Evolutionary conservation across 2,329 filamentous ascomycete species (phyloP), one percentile per base, ranked within the genome.

Genomic region (Furcasterigmium furcatum): DNA sequence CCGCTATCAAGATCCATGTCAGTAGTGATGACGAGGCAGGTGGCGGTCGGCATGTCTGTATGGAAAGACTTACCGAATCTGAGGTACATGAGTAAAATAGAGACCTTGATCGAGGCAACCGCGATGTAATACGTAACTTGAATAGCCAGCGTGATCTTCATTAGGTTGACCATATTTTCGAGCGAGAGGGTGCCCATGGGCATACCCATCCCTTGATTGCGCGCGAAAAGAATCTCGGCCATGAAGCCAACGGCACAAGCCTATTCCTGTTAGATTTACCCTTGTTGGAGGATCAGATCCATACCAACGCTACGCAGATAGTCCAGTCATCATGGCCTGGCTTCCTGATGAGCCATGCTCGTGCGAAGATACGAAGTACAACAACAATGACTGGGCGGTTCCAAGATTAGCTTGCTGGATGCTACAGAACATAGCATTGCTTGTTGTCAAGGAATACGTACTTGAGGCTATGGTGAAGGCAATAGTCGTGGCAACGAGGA

Each of bases 31-130:
- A n/a, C n/a, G n/a, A n/a, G 43, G 22, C 4, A 20, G 3, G n/a
- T 21, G 12, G 10, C 9, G 9, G 16, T 4, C 5, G n/a, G 27
- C 4, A 20, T 40, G 7, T 5, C n/a, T n/a, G n/a, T n/a, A 9
- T 16, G 9, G 10, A 13, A 9, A 9, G 5, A 55, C 58, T 29
- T 60, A 68, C 67, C 63, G 38, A 76, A 71, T 22, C 72, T 62
- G 12, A 74, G 61, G 41, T 74, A 75, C 46, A 72, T 72, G 47
- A 64, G 63, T 2, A 74, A 56, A 24, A 75, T 71, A 0, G 70
- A 74, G 1, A 63, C 56, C 50, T 76, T 75, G 41, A 73, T 63
- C 16, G 59, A 57, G 13, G 59, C 60, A 9, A 74, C 47, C 16
- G 63, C 63, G 10, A 59, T 48, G 22, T 70, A 72, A 50, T 74